These are phyloP conservation scores for Fusarium duplospermum DNA, from an alignment of 2,329 filamentous ascomycete species.

Conservation along the genomic window DNA sequence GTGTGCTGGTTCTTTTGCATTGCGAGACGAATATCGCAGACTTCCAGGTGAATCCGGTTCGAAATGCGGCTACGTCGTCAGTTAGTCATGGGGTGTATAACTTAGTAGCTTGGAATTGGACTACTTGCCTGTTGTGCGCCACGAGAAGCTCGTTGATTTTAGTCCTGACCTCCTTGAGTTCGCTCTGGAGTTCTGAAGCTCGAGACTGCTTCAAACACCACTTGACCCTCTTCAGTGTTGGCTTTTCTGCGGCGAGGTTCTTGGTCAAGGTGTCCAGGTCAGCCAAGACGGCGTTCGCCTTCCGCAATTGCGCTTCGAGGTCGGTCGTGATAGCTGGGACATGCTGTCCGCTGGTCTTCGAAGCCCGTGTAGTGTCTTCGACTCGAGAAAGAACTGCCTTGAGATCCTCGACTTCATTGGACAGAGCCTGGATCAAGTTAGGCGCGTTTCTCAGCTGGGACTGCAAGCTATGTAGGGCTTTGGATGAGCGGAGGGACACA, in stretches of 20 bases:
- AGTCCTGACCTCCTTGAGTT: neutral
- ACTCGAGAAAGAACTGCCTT: neutral
- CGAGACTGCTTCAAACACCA: neutral
- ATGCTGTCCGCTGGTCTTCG: neutral
- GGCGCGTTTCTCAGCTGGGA: constrained; percentile 6
- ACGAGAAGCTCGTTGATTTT: neutral
- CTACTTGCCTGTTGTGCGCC: neutral
- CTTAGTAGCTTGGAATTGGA: rapidly evolving
- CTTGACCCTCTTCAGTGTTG: neutral
- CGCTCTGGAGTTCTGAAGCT: neutral
- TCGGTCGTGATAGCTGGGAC: neutral
- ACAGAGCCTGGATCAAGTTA: neutral
- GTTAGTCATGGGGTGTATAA: neutral
- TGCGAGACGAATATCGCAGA: neutral
- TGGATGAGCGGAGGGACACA: neutral
- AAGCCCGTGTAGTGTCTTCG: neutral
- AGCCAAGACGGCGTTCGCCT: neutral
- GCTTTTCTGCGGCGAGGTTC: neutral
- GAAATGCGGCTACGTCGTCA: neutral
- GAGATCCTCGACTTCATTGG: neutral
- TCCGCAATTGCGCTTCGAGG: neutral
- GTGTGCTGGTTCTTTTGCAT: neutral
- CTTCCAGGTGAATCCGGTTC: neutral
- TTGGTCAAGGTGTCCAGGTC: neutral
- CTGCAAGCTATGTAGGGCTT: neutral